A percentile compares a stretch with the other conserved stretches of the same genome.
Conservation (phyloP, 345 rosid genomes). For the Eutrema yunnanense region DNA sequence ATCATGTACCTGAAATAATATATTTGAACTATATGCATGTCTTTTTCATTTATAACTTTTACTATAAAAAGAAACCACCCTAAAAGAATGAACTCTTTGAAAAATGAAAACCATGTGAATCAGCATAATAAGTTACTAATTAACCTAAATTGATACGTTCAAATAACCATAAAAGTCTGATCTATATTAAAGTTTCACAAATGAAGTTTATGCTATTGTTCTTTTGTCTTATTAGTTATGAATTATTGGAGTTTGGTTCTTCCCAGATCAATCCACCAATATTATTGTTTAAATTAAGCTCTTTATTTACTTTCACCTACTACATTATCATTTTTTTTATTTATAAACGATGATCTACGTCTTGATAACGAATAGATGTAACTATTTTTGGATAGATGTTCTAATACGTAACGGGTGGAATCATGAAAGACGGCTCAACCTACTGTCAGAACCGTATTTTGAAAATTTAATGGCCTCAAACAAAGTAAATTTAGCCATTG, state of each 20-base stretch:
- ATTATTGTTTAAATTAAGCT: neutral
- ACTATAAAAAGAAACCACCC: neutral
- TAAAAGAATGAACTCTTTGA: neutral
- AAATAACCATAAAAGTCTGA: constrained; percentile 8
- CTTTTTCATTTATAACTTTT: neutral
- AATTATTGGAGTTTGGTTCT: constrained; percentile 23
- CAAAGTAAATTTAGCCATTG: neutral
- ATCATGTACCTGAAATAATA: neutral
- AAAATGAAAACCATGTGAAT: constrained; percentile 16
- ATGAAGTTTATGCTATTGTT: constrained; percentile 18
- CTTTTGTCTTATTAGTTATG: constrained; percentile 26
- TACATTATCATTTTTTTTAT: neutral
- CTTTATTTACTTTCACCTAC: neutral
- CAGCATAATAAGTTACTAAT: constrained; percentile 4
- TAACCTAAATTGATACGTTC: neutral
- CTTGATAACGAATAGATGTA: neutral
- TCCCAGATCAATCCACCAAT: neutral
- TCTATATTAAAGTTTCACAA: neutral
- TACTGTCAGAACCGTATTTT: neutral
- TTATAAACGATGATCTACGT: neutral
- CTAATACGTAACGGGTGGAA: constrained; percentile 3
- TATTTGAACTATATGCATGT: neutral
- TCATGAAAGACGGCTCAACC: constrained; percentile 7
- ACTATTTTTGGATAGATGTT: neutral
- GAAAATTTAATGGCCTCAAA: neutral